Evolutionary conservation across 257 asterid species (phyloP).

Genomic region (Thymus quinquecostatus): DNA sequence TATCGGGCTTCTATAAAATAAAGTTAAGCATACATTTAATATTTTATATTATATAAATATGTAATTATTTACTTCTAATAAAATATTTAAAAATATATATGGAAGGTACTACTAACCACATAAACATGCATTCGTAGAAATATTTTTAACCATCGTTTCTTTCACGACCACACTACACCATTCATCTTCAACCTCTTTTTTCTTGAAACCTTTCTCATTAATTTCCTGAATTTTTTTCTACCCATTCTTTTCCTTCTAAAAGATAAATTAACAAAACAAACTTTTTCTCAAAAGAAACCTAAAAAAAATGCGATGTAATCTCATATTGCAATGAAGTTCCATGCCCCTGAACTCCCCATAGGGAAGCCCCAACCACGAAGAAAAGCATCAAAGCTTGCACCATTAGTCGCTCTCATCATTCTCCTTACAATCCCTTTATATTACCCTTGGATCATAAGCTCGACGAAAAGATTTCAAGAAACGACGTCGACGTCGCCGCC

Average conservation of each 20-base stretch:
- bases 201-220: neutral
- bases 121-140: neutral
- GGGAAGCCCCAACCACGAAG: constrained; percentile 60
- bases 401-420: constrained; percentile 46
- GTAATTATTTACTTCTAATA: too few relatives aligned
- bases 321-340: constrained; percentile 52
- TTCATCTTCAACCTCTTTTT: constrained; percentile 20
- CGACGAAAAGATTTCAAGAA: constrained; percentile 37
- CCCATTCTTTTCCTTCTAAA: neutral
- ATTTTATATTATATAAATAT: too few relatives aligned
- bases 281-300: neutral
- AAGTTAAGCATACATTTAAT: too few relatives aligned
- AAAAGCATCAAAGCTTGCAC: constrained; percentile 55
- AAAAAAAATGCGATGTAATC: neutral
- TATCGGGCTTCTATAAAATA: too few relatives aligned
- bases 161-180: constrained; percentile 33
- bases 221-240: neutral
- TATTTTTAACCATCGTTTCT: constrained; percentile 34
- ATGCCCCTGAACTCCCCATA: constrained; percentile 48
- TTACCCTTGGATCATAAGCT: constrained; percentile 40
- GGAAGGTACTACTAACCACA: neutral
- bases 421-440: constrained; percentile 59
- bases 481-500: constrained; percentile 19
- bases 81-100: too few relatives aligned
- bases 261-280: neutral